Base-by-base conservation (phyloP, 768 basidiomycete species). In the Suillus alpinus region DNA sequence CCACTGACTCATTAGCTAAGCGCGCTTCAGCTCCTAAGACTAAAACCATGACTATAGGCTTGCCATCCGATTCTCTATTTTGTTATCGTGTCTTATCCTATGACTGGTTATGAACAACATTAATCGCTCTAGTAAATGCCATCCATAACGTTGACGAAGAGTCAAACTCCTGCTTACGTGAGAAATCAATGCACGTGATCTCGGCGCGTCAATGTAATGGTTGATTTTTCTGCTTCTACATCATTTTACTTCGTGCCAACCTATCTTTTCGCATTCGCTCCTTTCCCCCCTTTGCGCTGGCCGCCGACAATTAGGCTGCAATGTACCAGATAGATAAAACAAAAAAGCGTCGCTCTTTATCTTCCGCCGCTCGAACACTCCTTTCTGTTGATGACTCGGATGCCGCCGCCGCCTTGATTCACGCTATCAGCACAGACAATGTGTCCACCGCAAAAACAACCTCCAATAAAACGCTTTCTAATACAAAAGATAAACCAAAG, bases 141-240 rank as follows among this genome's bases (percentile, higher is more conserved):
- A n/a, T n/a, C n/a, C n/a, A n/a, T n/a, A 26, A 37, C 37, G 12
- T 13, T 18, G 9, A 20, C 41, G 41, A 43, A 20, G n/a, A 9
- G n/a, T 20, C 14, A 39, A 13, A 39, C 39, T 39, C 32, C 3
- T 37, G 26, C 12, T 49, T 53, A 60, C 39, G 41, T 51, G 56
- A 63, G 34, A 74, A 71, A 67, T 69, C 58, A 73, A 60, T 59
- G 7, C 73, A 75, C 72, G 72, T 73, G 72, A 68, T 57, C 49
- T 14, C 1, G 47, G 68, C 70, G 59, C 71, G 73, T 62, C 43
- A 44, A 40, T 59, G 39, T 4, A 12, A 44, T 47, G 55, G 71
- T 72, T 55, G 43, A 20, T 12, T 20, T 20, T 10, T 31, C 34
- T 55, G 29, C n/a, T n/a, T 60, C 52, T 7, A 18, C 43, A 14